Evolutionary conservation across 192 early-diverging fungal species (phyloP), one percentile per base, ranked within the genome.

Genomic region (Cladochytrium replicatum): DNA sequence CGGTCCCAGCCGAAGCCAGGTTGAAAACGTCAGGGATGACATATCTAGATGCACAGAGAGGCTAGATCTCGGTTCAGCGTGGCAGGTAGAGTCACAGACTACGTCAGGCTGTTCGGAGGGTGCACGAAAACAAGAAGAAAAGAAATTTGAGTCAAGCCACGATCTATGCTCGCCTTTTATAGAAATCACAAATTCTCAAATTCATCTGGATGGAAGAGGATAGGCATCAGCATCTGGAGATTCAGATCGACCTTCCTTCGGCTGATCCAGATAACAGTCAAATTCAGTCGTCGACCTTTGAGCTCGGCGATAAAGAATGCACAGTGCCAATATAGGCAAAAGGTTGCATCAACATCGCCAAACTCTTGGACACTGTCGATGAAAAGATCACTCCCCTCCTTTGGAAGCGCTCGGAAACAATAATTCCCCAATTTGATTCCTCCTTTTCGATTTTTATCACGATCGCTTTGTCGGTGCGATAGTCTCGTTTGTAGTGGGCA

Each of bases 381-480:
- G 84, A 89, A 30, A 55, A 74, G 11, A 74, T 89, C 7, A 85
- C 89, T 29, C 67, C 80, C 8, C 92, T 4, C n/a, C n/a, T n/a
- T n/a, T n/a, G n/a, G n/a, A n/a, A n/a, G n/a, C n/a, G n/a, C 50
- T 30, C 5, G 88, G 82, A 17, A 68, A 75, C 54, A 52, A 63
- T 4, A 64, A 66, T 1, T 73, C 63, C 45, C 83, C 89, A 11
- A 82, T 98, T 54, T 80, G 83, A 50, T 83, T 83, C 1, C 72
- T 98, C n/a, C 61, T 98, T 27, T 98, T 98, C 55, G 94, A 98
- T 58, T 88, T 85, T 21, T 98, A 91, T 91, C 91, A 94, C 62
- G 92, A 98, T 61, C 80, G 80, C n/a, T 98, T 93, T 64, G 82
- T 91, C 0, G 94, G 94, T 26, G 94, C 94, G n/a, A 80, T 98